Base-by-base conservation (phyloP, 352 stramenopile species). In the Phytophthora fragariae region DNA sequence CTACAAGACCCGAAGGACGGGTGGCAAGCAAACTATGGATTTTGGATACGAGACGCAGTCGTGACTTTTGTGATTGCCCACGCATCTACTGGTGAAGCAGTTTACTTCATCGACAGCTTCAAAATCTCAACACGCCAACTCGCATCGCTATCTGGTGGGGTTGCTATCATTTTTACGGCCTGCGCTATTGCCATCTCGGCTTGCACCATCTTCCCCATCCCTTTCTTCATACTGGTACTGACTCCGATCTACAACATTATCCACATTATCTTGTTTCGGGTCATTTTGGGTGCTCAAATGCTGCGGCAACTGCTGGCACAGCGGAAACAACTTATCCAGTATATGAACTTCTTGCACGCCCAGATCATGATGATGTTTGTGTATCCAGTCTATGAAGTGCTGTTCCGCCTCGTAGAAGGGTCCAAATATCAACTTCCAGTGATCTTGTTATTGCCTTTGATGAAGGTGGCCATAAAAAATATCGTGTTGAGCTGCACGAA, bases 1-100 rank as follows among this genome's bases (percentile, higher is more conserved):
- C 71, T 78, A 39, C 55, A 69, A 49, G 54, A n/a, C 5, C 37
- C 37, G 11, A 46, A 46, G 12, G 21, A 54, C 5, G 71, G 60
- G 0, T 78, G 71, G 71, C 27, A 47, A 39, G 31, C 35, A 50
- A 78, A 75, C 29, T 65, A 62, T n/a, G 71, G 71, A 0, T 71
- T 74, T 41, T 78, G 71, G 71, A 62, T 74, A 17, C 59, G 65
- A 19, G 35, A 29, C 4, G 52, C 12, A 7, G 19, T 75, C 3
- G n/a, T 68, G 2, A 31, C 46, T 0, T 44, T 64, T 7, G 46
- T 68, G 1, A 65, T 68, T 4, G 44, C 50, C 4, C 39, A 46
- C 8, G 39, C 55, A 19, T 39, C 17, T 5, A 46, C 37, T n/a
- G 37, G 37, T n/a, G 37, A 46, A 46, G 37, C 37, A 6, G 37